Evolutionary conservation across 2,329 filamentous ascomycete species (phyloP), one percentile per base, ranked within the genome.

Genomic region (Fusarium multiceps): DNA sequence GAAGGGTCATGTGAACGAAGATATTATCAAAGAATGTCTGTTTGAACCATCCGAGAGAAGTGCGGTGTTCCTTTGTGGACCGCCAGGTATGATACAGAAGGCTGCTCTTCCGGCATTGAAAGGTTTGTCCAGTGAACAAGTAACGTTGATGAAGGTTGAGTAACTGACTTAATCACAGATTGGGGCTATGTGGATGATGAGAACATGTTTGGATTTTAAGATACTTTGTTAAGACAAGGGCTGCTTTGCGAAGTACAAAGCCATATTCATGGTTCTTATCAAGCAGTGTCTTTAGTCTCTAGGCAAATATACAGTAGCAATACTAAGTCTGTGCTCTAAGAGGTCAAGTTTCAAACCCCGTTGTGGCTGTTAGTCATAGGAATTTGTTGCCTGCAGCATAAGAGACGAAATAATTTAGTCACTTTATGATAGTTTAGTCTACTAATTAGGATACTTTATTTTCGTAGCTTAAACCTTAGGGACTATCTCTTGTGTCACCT

Each of bases 141-240:
- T n/a, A n/a, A 2, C 7, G 10, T 4, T 7, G 5, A n/a, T n/a
- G 34, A 6, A 37, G 1, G 5, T 37, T 7, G 18, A 4, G 3
- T n/a, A 4, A 37, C 34, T 37, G 18, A 37, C 9, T n/a, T 3
- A 4, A 12, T 37, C 6, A n/a, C 18, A 37, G 34, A 37, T n/a
- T 37, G 34, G 34, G 34, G 34, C 3, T 37, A n/a, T n/a, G 0
- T 37, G 34, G 34, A 37, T 4, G 34, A 37, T 37, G 18, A 11
- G 10, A 37, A 37, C 18, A 37, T 37, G 34, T 37, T 37, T n/a
- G 34, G 34, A 18, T 37, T 37, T 12, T 37, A n/a, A 11, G 9
- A 37, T 11, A 37, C 16, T 37, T 37, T n/a, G 6, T 37, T n/a
- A 9, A 34, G 16, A 2, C 30, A 16, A 32, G 7, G 16, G 4